Evolutionary conservation across 139 green algal species (phyloP).

Genomic region (Closterium sp.): DNA sequence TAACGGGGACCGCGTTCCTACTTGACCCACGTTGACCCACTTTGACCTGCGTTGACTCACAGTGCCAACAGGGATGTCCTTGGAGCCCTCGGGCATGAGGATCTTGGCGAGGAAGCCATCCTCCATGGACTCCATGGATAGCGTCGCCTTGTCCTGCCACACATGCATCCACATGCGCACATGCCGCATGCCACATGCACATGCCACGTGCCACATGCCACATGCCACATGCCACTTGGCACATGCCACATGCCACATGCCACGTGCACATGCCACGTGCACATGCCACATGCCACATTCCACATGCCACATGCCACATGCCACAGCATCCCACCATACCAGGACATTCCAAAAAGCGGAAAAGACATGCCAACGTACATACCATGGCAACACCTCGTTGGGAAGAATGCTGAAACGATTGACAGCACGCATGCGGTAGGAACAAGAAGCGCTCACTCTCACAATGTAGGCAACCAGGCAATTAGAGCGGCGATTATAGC

Average conservation of each 20-base stretch:
- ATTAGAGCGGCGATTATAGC: no score
- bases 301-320: not conserved
- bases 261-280: not conserved
- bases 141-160: constrained; percentile 76
- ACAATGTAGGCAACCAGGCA: no score
- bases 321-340: no score
- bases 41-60: constrained; percentile 12
- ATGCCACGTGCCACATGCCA: not conserved
- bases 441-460: no score
- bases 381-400: no score
- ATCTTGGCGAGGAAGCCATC: constrained; percentile 71
- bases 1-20: no score
- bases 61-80: constrained; percentile 72
- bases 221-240: not conserved
- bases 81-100: constrained; percentile 66
- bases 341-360: no score
- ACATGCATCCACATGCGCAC: not conserved
- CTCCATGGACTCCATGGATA: constrained; percentile 64
- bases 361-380: no score
- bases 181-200: not conserved
- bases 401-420: no score
- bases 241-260: not conserved
- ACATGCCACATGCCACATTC: not conserved
- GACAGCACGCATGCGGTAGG: no score
- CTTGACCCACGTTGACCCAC: not conserved